A percentile compares a stretch with the other conserved stretches of the same genome.
phyloP scores from a whole-genome alignment of 768 basidiomycete species.

The Boletus huronensis region DNA sequence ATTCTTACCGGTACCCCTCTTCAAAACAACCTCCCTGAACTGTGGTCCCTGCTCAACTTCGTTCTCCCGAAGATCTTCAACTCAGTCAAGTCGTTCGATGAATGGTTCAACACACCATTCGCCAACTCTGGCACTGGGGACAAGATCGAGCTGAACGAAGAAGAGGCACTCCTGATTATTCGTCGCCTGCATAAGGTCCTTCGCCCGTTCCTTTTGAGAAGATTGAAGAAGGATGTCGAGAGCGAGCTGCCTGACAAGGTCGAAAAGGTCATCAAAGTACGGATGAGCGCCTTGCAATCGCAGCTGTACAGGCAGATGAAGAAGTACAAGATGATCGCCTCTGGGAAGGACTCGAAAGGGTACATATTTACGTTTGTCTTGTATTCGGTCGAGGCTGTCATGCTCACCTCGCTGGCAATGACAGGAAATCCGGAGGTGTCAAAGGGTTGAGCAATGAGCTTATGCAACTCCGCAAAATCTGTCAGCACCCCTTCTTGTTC shows the following conservation, averaged over 20 bases:
- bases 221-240: conserved; percentile 96
- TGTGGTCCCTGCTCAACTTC: conserved; percentile 95
- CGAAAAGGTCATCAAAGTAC: conserved; percentile 95
- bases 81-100: conserved; percentile 98
- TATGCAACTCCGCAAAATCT: conserved; percentile 98
- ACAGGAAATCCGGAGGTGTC: conserved; percentile 70
- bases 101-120: conserved; percentile 99
- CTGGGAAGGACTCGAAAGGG: conserved; percentile 75
- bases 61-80: conserved; percentile 95
- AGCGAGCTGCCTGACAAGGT: conserved; percentile 95
- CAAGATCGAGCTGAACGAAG: conserved; percentile 99
- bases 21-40: conserved; percentile 94
- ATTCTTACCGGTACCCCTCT: conserved; percentile 95
- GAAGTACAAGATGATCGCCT: conserved; percentile 95
- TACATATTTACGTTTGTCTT: conserved; percentile 31
- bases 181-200: conserved; percentile 95
- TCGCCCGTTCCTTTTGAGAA: conserved; percentile 86
- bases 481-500: conserved; percentile 96
- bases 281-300: conserved; percentile 89
- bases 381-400: neutral
- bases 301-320: conserved; percentile 97
- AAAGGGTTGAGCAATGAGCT: conserved; percentile 92
- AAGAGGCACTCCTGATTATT: conserved; percentile 97
- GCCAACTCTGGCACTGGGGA: conserved; percentile 97
- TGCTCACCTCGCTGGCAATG: conserved; percentile 1